phyloP scores from a whole-genome alignment of 768 basidiomycete genomes.

The Mycena vulgaris region DNA sequence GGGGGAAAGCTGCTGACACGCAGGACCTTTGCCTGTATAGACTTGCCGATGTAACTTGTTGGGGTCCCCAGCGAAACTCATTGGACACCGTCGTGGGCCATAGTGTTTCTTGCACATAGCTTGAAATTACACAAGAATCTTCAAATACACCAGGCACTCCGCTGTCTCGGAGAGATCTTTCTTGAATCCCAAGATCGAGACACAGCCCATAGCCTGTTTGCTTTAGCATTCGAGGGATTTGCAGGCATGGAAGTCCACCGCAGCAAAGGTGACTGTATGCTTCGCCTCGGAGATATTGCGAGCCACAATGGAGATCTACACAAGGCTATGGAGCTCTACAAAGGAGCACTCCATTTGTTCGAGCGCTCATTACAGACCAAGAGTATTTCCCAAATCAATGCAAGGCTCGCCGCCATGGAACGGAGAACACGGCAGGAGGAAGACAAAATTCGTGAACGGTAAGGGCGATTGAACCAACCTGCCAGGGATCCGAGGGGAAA shows the following conservation, averaged over 20 bases:
- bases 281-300: background rate
- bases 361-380: background rate
- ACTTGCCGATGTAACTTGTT: background rate
- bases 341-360: background rate
- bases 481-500: too few relatives aligned
- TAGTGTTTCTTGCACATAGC: background rate
- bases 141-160: background rate
- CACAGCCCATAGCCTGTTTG: background rate
- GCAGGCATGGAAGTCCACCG: background rate
- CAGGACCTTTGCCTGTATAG: background rate
- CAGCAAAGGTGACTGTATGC: background rate
- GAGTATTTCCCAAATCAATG: background rate
- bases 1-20: background rate
- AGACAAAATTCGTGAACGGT: too few relatives aligned
- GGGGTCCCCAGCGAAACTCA: background rate
- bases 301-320: background rate
- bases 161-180: slow-evolving; percentile 6
- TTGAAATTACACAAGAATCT: background rate
- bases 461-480: too few relatives aligned
- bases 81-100: background rate
- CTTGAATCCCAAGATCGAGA: background rate
- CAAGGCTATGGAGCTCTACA: background rate
- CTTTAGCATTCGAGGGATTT: background rate
- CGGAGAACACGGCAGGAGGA: too few relatives aligned
- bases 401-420: background rate